Base-by-base conservation (phyloP, 306 rosid genomes). In the Bauhinia variegata region DNA sequence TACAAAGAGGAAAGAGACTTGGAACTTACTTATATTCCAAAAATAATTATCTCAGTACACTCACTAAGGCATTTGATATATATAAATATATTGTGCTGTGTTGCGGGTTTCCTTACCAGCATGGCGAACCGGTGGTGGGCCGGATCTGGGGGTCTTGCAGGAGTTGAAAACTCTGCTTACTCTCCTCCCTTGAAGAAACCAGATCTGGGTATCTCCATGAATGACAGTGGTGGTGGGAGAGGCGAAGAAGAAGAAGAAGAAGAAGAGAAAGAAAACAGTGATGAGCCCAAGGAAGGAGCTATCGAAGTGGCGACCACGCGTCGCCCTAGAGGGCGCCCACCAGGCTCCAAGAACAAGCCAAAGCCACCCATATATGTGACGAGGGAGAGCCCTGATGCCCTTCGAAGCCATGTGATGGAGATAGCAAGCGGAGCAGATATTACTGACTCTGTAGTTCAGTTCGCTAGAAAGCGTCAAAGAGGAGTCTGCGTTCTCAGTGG, bases 51-150 rank as follows among this genome's bases (percentile, higher is more conserved):
- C n/a, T n/a, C n/a, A n/a, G n/a, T n/a, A n/a, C n/a, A n/a, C n/a
- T n/a, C n/a, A n/a, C n/a, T n/a, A n/a, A n/a, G n/a, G n/a, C n/a
- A n/a, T n/a, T n/a, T n/a, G n/a, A n/a, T n/a, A n/a, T n/a, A n/a
- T n/a, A n/a, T n/a, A n/a, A n/a, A n/a, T n/a, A n/a, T n/a, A 11
- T 7, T 14, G 10, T 5, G 28, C n/a, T n/a, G n/a, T n/a, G n/a
- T 12, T 4, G 8, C 11, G 43, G 16, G 19, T 32, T n/a, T 17
- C 49, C 13, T 41, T 23, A 23, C 28, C 28, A 23, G 28, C 31
- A 91, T 91, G 97, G 82, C 97, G 34, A 88, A 86, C 54, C 92
- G 82, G 12, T 91, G 97, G 97, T 91, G 97, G 97, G 76, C 84
- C 11, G 91, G 80, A 4, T 86, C 87, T 2, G 43, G 78, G 65